Evolutionary conservation across 164 flowering plant genomes (phyloP).

Genomic region (Amborella trichopoda): DNA sequence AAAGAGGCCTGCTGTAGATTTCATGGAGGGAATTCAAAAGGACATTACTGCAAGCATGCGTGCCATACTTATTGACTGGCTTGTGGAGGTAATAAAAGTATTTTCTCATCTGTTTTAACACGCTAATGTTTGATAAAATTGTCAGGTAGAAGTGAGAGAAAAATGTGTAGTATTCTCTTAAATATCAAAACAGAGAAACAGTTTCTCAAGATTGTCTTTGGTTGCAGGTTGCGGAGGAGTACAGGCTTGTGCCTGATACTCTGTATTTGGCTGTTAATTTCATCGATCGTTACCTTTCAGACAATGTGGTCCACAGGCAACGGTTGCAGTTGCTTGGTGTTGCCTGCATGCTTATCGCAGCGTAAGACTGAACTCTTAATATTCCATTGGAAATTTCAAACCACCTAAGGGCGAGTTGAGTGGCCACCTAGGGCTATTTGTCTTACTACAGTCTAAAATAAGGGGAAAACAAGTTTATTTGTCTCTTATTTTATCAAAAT

Average conservation of each 20-base stretch:
- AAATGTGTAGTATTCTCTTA: no score
- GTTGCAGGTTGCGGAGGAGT: slow-evolving; percentile 91
- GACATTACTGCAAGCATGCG: slow-evolving; percentile 92
- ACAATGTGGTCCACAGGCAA: slow-evolving; percentile 68
- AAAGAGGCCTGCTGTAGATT: slow-evolving; percentile 81
- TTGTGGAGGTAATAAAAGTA: slow-evolving; percentile 83
- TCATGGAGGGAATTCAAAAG: slow-evolving; percentile 80
- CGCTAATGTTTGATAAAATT: no score
- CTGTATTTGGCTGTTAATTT: slow-evolving; percentile 83
- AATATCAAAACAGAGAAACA: no score
- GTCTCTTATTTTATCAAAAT: no score
- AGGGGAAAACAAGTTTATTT: no score
- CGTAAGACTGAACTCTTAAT: slow-evolving; percentile 39
- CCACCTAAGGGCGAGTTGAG: no score
- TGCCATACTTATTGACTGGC: slow-evolving; percentile 89
- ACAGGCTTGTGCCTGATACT: slow-evolving; percentile 94
- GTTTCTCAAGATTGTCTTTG: no score
- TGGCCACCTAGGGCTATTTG: no score
- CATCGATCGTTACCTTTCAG: slow-evolving; percentile 90
- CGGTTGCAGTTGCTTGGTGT: slow-evolving; percentile 84
- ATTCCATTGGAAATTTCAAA: no score
- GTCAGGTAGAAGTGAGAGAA: no score
- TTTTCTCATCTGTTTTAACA: no score
- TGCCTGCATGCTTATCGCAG: slow-evolving; percentile 97
- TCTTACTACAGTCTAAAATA: no score